These are phyloP conservation scores for Asterella californica DNA, from an alignment of 225 moss, liverwort and hornwort genomes.

Conservation along the genomic window DNA sequence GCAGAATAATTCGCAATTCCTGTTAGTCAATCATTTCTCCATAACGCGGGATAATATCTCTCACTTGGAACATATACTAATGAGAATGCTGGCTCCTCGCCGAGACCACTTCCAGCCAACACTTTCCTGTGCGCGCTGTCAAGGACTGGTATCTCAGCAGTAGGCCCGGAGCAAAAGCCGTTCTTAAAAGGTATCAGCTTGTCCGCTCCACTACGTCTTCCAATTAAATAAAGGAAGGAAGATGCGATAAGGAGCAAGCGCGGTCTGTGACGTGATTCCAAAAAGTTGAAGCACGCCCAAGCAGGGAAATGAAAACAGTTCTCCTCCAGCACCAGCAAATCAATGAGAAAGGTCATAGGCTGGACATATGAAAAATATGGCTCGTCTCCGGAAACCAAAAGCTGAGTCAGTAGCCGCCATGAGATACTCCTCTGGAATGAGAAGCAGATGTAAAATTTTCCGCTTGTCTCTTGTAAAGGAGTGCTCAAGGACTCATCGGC, in stretches of 20 bases:
- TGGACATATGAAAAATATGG: not conserved
- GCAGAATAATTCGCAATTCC: not conserved
- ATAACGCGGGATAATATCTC: not conserved
- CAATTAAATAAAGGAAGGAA: not conserved
- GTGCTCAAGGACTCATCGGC: constrained; percentile 3
- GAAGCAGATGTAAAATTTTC: constrained; percentile 19
- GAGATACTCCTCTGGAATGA: not conserved
- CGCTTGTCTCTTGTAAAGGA: constrained; percentile 7
- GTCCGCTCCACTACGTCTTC: not conserved
- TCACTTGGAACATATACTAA: not conserved
- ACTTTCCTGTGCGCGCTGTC: not conserved
- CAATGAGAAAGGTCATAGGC: not conserved
- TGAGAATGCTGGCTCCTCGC: not conserved
- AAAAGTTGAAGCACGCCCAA: constrained; percentile 9
- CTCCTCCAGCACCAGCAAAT: constrained; percentile 9
- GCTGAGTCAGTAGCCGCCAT: not conserved
- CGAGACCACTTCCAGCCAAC: not conserved
- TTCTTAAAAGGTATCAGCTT: not conserved
- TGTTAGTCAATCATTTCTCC: not conserved
- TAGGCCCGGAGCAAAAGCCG: not conserved
- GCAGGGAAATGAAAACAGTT: not conserved
- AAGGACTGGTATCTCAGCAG: not conserved
- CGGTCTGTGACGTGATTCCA: not conserved
- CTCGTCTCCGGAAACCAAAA: not conserved
- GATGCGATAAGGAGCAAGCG: not conserved